phyloP scores from a whole-genome alignment of 352 stramenopile genomes.

The Phytophthora sp. region DNA sequence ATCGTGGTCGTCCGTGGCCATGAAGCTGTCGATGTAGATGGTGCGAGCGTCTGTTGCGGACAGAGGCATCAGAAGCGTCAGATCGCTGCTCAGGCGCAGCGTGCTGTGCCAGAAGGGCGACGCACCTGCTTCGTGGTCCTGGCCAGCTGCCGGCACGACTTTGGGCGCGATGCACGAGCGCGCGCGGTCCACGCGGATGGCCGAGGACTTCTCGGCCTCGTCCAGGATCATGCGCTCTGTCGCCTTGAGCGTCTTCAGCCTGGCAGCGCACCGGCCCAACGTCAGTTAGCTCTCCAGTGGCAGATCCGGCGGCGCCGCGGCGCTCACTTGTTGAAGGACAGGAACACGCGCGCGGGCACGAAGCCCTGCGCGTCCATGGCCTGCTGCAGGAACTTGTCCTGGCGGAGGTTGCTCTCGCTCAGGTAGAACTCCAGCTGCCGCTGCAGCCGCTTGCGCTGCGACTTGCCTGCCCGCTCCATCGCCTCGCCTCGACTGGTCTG shows the following conservation, averaged over 20 bases:
- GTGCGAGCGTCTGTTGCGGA: slow-evolving; percentile 46
- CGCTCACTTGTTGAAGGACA: slow-evolving; percentile 81
- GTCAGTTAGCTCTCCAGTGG: neutral
- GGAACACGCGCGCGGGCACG: slow-evolving; percentile 55
- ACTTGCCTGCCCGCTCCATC: slow-evolving; percentile 50
- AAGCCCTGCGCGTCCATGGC: slow-evolving; percentile 73
- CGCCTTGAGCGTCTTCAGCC: slow-evolving; percentile 58
- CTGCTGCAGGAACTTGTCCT: slow-evolving; percentile 85
- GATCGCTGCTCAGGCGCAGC: neutral
- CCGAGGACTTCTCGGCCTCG: slow-evolving; percentile 56
- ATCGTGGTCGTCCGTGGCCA: slow-evolving; percentile 65
- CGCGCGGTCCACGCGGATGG: slow-evolving; percentile 50
- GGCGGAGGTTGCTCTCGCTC: slow-evolving; percentile 74
- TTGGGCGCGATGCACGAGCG: slow-evolving; percentile 53
- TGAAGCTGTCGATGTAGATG: slow-evolving; percentile 82
- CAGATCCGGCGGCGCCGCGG: neutral
- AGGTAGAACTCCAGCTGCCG: slow-evolving; percentile 87
- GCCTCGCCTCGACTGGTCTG: neutral
- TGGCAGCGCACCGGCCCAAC: slow-evolving; percentile 1
- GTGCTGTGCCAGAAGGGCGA: neutral
- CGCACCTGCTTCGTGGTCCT: slow-evolving; percentile 33
- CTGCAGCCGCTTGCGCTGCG: slow-evolving; percentile 72
- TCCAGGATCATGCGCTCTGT: slow-evolving; percentile 67
- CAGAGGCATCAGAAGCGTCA: neutral
- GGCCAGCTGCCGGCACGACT: slow-evolving; percentile 26